phyloP scores from a whole-genome alignment of 2,329 filamentous ascomycete genomes.

The Stachybotrys echinatus region DNA sequence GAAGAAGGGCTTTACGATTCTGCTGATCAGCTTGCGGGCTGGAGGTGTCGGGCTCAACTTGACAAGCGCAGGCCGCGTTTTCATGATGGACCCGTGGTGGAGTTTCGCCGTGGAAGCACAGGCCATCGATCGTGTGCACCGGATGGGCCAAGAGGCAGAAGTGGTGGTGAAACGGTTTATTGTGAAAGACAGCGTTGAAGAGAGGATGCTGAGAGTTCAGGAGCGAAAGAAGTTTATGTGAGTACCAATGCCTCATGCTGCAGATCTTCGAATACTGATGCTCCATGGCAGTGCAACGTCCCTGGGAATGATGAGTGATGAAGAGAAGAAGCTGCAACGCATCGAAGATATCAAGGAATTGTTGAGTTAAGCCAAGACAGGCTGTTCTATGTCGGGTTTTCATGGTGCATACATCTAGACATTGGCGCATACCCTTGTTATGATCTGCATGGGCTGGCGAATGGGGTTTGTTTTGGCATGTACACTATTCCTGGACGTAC shows the following conservation, averaged over 20 bases:
- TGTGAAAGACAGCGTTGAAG: constrained; percentile 85
- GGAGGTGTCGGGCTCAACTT: constrained; percentile 93
- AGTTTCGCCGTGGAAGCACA: constrained; percentile 95
- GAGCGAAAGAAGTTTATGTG: constrained; percentile 94
- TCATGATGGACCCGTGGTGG: constrained; percentile 99
- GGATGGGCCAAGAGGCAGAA: constrained; percentile 87
- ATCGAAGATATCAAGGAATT: constrained; percentile 94
- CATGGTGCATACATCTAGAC: background rate
- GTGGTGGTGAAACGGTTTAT: constrained; percentile 87
- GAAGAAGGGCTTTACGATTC: constrained; percentile 57
- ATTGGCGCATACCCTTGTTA: background rate
- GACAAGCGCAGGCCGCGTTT: constrained; percentile 83
- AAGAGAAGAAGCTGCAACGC: constrained; percentile 83
- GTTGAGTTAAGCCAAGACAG: constrained; percentile 48
- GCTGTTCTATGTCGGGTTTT: background rate
- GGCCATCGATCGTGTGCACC: constrained; percentile 94
- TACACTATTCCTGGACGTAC: background rate
- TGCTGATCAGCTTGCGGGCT: constrained; percentile 80
- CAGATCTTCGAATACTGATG: constrained; percentile 13
- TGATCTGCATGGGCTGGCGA: background rate
- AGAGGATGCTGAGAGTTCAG: constrained; percentile 89
- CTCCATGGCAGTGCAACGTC: constrained; percentile 67
- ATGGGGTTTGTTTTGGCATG: background rate
- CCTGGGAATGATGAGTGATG: constrained; percentile 89
- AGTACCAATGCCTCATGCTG: constrained; percentile 36